These are phyloP conservation scores for Pseudopithomyces chartarum DNA, from an alignment of 2,329 filamentous ascomycete genomes.

Conservation along the genomic window DNA sequence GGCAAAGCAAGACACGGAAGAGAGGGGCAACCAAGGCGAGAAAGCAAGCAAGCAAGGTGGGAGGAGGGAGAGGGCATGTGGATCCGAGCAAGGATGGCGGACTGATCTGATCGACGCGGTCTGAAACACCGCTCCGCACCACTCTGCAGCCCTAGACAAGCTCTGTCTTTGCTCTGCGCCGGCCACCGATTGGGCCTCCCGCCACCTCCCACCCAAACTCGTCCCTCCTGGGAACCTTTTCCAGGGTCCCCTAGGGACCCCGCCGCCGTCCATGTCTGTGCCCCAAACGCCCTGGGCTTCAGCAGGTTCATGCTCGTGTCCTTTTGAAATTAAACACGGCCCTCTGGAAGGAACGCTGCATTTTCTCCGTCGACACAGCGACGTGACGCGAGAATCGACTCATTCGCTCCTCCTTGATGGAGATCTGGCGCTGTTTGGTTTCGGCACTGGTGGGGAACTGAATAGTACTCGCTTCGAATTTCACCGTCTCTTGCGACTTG, in stretches of 20 bases:
- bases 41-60: not conserved
- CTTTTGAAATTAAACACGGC: not conserved
- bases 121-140: constrained; percentile 1
- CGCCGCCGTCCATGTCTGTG: not conserved
- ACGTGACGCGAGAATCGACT: not conserved
- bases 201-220: not conserved
- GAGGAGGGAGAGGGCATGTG: not conserved
- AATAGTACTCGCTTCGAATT: constrained; percentile 13
- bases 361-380: constrained; percentile 2
- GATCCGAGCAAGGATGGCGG: not conserved
- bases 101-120: not conserved
- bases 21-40: not conserved
- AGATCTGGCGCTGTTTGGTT: constrained; percentile 27
- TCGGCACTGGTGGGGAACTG: constrained; percentile 32
- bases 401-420: constrained; percentile 28
- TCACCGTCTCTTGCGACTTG: constrained; percentile 18
- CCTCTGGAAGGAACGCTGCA: not conserved
- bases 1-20: not conserved
- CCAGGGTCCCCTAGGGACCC: not conserved
- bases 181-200: not conserved
- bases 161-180: too few relatives aligned
- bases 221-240: not conserved
- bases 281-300: constrained; percentile 7
- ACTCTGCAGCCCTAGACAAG: not conserved
- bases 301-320: constrained; percentile 7